Conservation (phyloP, 805 yeast species). For the Babjeviella inositovora region DNA sequence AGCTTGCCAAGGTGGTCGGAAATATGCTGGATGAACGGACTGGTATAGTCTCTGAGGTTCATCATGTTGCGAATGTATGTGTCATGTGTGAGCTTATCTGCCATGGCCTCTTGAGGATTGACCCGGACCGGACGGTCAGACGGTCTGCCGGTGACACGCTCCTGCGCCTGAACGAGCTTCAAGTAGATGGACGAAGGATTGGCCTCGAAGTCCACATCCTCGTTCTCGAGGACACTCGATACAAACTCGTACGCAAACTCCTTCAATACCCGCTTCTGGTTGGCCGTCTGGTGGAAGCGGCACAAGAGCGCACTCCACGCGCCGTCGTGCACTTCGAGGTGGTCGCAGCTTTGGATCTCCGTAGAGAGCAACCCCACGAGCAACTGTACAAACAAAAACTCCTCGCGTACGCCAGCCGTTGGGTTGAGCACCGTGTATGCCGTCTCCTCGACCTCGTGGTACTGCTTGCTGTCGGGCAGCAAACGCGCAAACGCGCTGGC, state of each 20-base stretch:
- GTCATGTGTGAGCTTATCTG: constrained; percentile 56
- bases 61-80: constrained; percentile 64
- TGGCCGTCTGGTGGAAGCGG: constrained; percentile 26
- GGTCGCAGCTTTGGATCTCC: constrained; percentile 14
- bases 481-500: constrained; percentile 27
- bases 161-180: constrained; percentile 17
- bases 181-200: constrained; percentile 53
- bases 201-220: constrained; percentile 54
- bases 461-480: constrained; percentile 7
- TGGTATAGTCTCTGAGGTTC: constrained; percentile 52
- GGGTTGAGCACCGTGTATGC: constrained; percentile 8
- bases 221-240: constrained; percentile 21
- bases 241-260: constrained; percentile 19
- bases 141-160: constrained; percentile 11
- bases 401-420: constrained; percentile 44
- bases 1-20: constrained; percentile 21
- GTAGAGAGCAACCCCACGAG: constrained; percentile 26
- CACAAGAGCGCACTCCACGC: constrained; percentile 28
- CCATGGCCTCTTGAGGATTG: constrained; percentile 57
- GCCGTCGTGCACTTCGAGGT: constrained; percentile 5
- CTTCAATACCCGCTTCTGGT: constrained; percentile 28
- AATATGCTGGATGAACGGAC: constrained; percentile 40
- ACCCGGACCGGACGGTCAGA: constrained; percentile 17
- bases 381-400: constrained; percentile 44
- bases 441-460: constrained; percentile 8